Conservation (phyloP, 768 basidiomycete species). For the Trametes maxima region DNA sequence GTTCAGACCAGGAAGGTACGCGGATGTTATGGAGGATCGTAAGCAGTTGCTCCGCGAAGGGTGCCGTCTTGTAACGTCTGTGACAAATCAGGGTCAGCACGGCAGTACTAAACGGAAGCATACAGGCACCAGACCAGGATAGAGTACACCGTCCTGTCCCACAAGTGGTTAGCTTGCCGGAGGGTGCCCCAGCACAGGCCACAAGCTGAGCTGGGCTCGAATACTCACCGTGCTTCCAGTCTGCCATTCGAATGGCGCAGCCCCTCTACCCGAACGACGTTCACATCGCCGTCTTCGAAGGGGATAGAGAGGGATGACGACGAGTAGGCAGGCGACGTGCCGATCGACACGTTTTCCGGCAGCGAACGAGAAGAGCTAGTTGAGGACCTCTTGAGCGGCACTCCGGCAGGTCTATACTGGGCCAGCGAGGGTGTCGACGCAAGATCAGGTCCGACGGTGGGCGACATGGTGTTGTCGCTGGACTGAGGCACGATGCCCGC, state of each 20-base stretch:
- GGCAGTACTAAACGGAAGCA: slow-evolving; percentile 34
- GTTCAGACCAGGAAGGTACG: slow-evolving; percentile 59
- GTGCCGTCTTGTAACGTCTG: slow-evolving; percentile 66
- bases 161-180: slow-evolving; percentile 26
- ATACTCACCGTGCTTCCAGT: slow-evolving; percentile 72
- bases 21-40: slow-evolving; percentile 56
- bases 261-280: slow-evolving; percentile 57
- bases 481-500: slow-evolving; percentile 12
- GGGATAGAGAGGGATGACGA: slow-evolving; percentile 38
- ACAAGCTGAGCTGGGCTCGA: slow-evolving; percentile 22
- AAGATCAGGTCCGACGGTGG: slow-evolving; percentile 26
- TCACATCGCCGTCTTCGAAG: slow-evolving; percentile 39
- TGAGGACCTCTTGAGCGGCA: slow-evolving; percentile 19
- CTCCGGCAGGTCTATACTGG: slow-evolving; percentile 4
- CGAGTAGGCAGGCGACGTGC: slow-evolving; percentile 32
- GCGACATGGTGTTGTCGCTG: slow-evolving; percentile 22
- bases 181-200: slow-evolving; percentile 27
- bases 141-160: slow-evolving; percentile 28
- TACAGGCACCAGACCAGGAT: slow-evolving; percentile 41
- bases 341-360: slow-evolving; percentile 22
- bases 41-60: slow-evolving; percentile 58
- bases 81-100: slow-evolving; percentile 21
- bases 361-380: slow-evolving; percentile 21
- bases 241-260: slow-evolving; percentile 56
- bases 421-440: slow-evolving; percentile 14